Evolutionary conservation across 306 rosid species (phyloP).

Genomic region (Pachyrhizus erosus): DNA sequence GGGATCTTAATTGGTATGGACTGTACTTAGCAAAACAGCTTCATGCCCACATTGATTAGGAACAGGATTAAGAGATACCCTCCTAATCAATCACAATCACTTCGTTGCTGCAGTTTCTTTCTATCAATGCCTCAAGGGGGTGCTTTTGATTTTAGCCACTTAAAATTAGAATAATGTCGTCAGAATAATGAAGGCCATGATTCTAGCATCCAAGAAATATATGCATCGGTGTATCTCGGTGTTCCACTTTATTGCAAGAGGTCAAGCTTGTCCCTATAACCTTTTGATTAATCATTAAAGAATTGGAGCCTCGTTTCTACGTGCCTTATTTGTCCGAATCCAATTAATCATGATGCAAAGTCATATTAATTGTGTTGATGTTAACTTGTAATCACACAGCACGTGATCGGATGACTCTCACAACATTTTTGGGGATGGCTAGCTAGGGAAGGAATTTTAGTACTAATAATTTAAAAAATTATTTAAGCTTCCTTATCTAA

Average conservation of each 20-base stretch:
- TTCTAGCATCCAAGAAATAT: constrained; percentile 32
- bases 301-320: constrained; percentile 29
- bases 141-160: constrained; percentile 25
- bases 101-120: constrained; percentile 24
- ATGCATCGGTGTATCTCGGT: background rate
- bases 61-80: constrained; percentile 27
- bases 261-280: constrained; percentile 40
- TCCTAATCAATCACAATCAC: constrained; percentile 41
- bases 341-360: constrained; percentile 34
- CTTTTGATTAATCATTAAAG: constrained; percentile 35
- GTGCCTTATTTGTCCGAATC: constrained; percentile 35
- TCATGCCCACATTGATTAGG: constrained; percentile 22
- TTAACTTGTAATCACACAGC: constrained; percentile 25
- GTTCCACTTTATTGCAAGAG: constrained; percentile 30
- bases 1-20: background rate
- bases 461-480: background rate
- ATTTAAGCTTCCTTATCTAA: background rate
- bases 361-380: constrained; percentile 36
- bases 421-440: constrained; percentile 1
- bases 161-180: background rate
- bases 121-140: background rate
- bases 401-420: constrained; percentile 41
- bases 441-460: constrained; percentile 27
- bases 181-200: constrained; percentile 15
- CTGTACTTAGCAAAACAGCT: background rate